phyloP scores from a whole-genome alignment of 495 filamentous ascomycete species.

The Aspergillus biplanus region DNA sequence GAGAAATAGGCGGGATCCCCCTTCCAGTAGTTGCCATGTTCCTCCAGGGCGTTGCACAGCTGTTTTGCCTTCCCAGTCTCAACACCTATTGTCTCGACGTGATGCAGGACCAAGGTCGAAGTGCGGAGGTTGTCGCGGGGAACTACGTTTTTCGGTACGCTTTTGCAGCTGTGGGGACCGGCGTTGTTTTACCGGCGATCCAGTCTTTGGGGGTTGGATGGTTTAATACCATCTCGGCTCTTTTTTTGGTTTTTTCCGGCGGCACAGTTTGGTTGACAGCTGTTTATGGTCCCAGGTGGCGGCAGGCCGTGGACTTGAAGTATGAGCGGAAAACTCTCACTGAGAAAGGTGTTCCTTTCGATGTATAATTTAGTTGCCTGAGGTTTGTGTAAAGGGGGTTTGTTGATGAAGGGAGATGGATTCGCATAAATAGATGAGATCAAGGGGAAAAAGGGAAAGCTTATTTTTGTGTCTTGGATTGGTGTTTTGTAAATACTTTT shows the following conservation, averaged over 20 bases:
- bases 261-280: conserved; percentile 47
- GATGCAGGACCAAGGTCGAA: conserved; percentile 58
- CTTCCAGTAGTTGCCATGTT: conserved; percentile 73
- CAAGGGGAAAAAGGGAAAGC: background rate
- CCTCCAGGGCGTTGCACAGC: conserved; percentile 68
- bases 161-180: conserved; percentile 66
- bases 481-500: too few relatives aligned
- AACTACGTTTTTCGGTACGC: conserved; percentile 74
- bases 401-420: background rate
- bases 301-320: conserved; percentile 51
- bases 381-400: background rate
- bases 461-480: too few relatives aligned
- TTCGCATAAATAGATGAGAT: background rate
- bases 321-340: conserved; percentile 6
- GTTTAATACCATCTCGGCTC: conserved; percentile 57
- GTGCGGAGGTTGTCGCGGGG: conserved; percentile 69
- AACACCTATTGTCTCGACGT: conserved; percentile 80
- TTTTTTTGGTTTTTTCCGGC: conserved; percentile 53
- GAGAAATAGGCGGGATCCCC: conserved; percentile 64
- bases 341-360: conserved; percentile 3
- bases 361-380: background rate
- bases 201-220: conserved; percentile 40
- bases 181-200: conserved; percentile 66
- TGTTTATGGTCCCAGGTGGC: conserved; percentile 55
- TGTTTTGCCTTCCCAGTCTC: conserved; percentile 72